phyloP scores from a whole-genome alignment of 345 rosid species.

The Rhodamnia argentea region DNA sequence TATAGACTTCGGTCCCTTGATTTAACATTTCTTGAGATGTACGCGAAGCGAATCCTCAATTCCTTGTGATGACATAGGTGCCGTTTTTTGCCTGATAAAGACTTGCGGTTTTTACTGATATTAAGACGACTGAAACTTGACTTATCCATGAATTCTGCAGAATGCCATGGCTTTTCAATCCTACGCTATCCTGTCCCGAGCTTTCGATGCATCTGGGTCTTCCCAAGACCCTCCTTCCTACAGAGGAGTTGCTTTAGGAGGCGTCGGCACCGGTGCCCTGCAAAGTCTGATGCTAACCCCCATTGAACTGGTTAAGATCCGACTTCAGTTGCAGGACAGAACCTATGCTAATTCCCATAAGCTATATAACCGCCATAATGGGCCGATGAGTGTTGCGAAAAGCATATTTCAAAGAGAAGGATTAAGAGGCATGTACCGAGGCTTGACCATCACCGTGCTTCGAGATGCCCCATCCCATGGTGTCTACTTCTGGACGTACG shows the following conservation, averaged over 20 bases:
- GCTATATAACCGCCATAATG: conserved; percentile 2
- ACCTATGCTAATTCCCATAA: conserved; percentile 1
- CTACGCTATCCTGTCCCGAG: conserved; percentile 70
- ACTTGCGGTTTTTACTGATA: background rate
- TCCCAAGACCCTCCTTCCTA: conserved; percentile 68
- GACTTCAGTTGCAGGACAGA: conserved; percentile 55
- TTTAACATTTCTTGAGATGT: background rate
- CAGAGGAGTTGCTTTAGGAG: conserved; percentile 76
- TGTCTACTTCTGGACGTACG: conserved; percentile 85
- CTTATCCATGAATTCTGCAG: conserved; percentile 23
- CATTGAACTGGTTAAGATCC: conserved; percentile 73
- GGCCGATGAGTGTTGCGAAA: conserved; percentile 56
- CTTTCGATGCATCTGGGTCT: conserved; percentile 41
- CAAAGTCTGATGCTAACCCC: conserved; percentile 74
- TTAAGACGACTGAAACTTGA: background rate
- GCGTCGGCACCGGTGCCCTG: conserved; percentile 73
- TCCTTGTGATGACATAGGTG: background rate
- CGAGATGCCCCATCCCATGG: conserved; percentile 87
- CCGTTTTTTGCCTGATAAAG: background rate
- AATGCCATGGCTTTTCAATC: conserved; percentile 94
- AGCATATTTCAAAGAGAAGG: conserved; percentile 54
- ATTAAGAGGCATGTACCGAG: conserved; percentile 53
- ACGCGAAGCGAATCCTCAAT: background rate
- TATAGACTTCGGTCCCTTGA: background rate
- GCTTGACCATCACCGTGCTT: conserved; percentile 58